Evolutionary conservation across 768 basidiomycete species (phyloP).

Genomic region (Suillus subalutaceus): DNA sequence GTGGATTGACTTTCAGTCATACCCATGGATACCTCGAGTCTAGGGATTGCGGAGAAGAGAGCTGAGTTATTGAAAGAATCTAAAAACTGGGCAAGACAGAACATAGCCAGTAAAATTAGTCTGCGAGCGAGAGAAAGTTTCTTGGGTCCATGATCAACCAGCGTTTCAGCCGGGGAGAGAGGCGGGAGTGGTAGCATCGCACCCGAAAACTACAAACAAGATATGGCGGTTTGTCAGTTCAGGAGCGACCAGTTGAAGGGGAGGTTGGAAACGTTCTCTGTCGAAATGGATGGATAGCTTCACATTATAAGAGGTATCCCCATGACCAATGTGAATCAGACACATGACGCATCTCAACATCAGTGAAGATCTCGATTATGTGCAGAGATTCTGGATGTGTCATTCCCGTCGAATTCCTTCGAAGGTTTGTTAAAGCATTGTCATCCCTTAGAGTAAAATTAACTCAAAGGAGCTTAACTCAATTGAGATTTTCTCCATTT

Average conservation of each 20-base stretch:
- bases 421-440: neutral
- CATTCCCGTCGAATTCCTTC: neutral
- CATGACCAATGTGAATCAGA: neutral
- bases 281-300: neutral
- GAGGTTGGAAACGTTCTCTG: neutral
- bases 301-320: neutral
- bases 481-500: neutral
- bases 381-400: neutral
- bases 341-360: neutral
- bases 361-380: neutral
- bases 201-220: neutral
- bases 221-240: constrained; percentile 1
- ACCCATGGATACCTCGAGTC: constrained; percentile 26
- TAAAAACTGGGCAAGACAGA: constrained; percentile 46
- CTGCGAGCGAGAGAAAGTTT: constrained; percentile 29
- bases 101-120: constrained; percentile 34
- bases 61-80: constrained; percentile 49
- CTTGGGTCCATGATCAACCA: constrained; percentile 10
- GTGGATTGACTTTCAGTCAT: constrained; percentile 30
- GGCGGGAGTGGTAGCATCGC: constrained; percentile 17
- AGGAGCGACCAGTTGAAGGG: neutral
- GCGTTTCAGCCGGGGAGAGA: constrained; percentile 4
- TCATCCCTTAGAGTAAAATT: neutral
- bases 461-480: neutral
- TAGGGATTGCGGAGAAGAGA: constrained; percentile 42